These are phyloP conservation scores for Pseudocercospora fuligena DNA, from an alignment of 2,329 filamentous ascomycete genomes.

Conservation along the genomic window DNA sequence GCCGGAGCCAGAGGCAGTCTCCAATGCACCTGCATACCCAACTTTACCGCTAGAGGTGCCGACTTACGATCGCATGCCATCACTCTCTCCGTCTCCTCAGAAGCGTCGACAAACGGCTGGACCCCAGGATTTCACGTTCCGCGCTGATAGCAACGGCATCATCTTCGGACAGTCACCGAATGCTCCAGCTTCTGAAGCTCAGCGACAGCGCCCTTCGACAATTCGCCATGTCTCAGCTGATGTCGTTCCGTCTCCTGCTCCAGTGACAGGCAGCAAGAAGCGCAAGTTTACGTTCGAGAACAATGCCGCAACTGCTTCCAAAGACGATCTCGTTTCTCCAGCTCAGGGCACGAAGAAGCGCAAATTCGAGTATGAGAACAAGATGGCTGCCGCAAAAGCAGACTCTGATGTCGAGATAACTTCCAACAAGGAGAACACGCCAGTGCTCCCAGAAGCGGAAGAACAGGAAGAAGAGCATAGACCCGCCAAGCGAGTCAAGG, in stretches of 20 bases:
- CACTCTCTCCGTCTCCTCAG: conserved; percentile 38
- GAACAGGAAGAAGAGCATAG: conserved; percentile 32
- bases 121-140: conserved; percentile 55
- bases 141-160: conserved; percentile 49
- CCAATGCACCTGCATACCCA: conserved; percentile 13
- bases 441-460: conserved; percentile 34
- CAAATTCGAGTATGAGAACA: conserved; percentile 27
- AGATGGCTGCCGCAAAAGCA: conserved; percentile 9
- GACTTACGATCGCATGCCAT: conserved; percentile 25
- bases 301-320: conserved; percentile 30
- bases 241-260: conserved; percentile 26
- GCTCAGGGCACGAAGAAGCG: conserved; percentile 23
- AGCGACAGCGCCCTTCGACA: conserved; percentile 42
- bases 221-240: conserved; percentile 52
- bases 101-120: conserved; percentile 43
- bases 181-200: conserved; percentile 32
- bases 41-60: conserved; percentile 26
- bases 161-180: conserved; percentile 48
- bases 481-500: conserved; percentile 37
- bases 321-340: conserved; percentile 45
- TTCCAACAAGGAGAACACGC: conserved; percentile 51
- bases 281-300: conserved; percentile 49
- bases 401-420: conserved; percentile 21
- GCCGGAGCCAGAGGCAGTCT: conserved; percentile 11
- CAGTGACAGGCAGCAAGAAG: conserved; percentile 45